These are phyloP conservation scores for Phytophthora aleatoria DNA, from an alignment of 352 stramenopile genomes.

Conservation along the genomic window DNA sequence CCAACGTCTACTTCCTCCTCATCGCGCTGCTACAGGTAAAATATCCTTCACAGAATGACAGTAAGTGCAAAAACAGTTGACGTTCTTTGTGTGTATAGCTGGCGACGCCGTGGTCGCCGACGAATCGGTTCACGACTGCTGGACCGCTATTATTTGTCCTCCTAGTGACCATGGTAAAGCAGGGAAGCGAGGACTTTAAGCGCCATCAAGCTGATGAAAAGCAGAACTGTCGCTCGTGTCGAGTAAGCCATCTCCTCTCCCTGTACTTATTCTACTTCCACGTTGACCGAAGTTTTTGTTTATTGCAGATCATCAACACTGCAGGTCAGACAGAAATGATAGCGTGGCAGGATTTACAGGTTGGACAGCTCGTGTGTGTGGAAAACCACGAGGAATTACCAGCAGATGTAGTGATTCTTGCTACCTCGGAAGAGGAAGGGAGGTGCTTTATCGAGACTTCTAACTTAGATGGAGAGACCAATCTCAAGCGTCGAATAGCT, in stretches of 20 bases:
- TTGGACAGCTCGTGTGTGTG: slow-evolving; percentile 81
- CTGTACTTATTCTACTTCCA: background rate
- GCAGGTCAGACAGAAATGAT: slow-evolving; percentile 48
- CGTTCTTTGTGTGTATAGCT: slow-evolving; percentile 32
- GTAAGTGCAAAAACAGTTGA: background rate
- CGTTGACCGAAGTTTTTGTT: background rate
- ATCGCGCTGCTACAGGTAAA: slow-evolving; percentile 90
- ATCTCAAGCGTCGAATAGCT: slow-evolving; percentile 79
- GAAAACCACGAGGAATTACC: slow-evolving; percentile 86
- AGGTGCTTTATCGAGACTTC: slow-evolving; percentile 87
- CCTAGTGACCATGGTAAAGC: slow-evolving; percentile 77
- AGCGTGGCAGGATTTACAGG: slow-evolving; percentile 74
- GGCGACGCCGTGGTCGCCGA: slow-evolving; percentile 65
- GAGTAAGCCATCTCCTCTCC: slow-evolving; percentile 25
- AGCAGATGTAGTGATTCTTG: slow-evolving; percentile 89
- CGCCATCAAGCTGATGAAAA: slow-evolving; percentile 70
- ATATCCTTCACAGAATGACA: background rate
- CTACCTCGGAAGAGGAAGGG: slow-evolving; percentile 70
- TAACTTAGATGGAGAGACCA: slow-evolving; percentile 90
- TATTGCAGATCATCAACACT: slow-evolving; percentile 51
- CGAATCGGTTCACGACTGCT: slow-evolving; percentile 76
- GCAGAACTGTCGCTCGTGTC: slow-evolving; percentile 62
- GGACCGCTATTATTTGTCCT: slow-evolving; percentile 75
- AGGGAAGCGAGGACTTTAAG: slow-evolving; percentile 72
- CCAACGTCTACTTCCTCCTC: slow-evolving; percentile 96